phyloP scores from a whole-genome alignment of 495 filamentous ascomycete genomes.

The Daldinia vernicosa region DNA sequence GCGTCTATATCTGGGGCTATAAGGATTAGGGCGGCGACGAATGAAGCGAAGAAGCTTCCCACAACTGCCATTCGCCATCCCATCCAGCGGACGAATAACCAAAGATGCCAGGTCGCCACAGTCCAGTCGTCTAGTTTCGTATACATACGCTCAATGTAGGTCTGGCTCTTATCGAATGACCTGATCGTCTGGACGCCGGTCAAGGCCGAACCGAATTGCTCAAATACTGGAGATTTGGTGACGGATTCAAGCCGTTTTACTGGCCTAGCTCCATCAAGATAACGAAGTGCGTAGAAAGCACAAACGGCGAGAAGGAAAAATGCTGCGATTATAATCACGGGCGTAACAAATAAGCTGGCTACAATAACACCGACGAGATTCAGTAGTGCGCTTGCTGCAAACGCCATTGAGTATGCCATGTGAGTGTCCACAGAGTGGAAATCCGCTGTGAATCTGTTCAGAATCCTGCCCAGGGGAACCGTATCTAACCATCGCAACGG shows the following conservation, averaged over 20 bases:
- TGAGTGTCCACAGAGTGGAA: conserved; percentile 75
- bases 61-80: conserved; percentile 74
- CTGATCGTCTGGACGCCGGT: conserved; percentile 79
- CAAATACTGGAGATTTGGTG: conserved; percentile 78
- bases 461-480: conserved; percentile 76
- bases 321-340: conserved; percentile 67
- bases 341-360: conserved; percentile 70
- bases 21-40: conserved; percentile 72
- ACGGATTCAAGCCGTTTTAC: conserved; percentile 79
- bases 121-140: conserved; percentile 70
- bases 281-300: conserved; percentile 64
- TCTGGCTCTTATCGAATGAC: conserved; percentile 70
- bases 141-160: conserved; percentile 74
- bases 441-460: conserved; percentile 84
- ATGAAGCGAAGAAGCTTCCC: conserved; percentile 72
- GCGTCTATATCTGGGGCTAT: conserved; percentile 71
- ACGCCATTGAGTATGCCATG: conserved; percentile 67
- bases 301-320: conserved; percentile 63
- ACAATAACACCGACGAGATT: conserved; percentile 66
- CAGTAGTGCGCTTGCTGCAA: conserved; percentile 60
- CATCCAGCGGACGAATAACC: conserved; percentile 79
- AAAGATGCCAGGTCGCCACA: conserved; percentile 70
- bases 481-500: conserved; percentile 84
- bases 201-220: conserved; percentile 75
- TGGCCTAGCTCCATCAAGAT: conserved; percentile 75